Evolutionary conservation across 768 basidiomycete genomes (phyloP), one percentile per base, ranked within the genome.

Genomic region (Boletus sensibilis): DNA sequence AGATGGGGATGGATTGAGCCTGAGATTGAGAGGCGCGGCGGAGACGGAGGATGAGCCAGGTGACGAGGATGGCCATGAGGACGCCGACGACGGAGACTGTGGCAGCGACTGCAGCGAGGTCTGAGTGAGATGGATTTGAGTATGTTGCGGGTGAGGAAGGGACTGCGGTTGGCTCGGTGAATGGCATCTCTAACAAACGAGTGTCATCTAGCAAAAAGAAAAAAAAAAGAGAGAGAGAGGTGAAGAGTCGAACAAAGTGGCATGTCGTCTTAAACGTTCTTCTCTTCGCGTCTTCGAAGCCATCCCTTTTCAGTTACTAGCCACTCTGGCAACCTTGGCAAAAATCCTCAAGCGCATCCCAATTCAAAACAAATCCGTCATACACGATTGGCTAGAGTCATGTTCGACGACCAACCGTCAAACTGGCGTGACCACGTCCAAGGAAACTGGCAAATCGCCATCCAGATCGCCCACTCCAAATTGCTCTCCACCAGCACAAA

Each of bases 401-500:
- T 52, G 51, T 18, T 18, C 35, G 73, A 73, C 50, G 58, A 68
- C 16, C 62, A 68, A 41, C 49, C 54, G 52, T 11, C 57, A 13
- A 58, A 64, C 45, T 89, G 87, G 88, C 74, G 82, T 67, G 82
- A 84, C 63, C 72, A 72, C 35, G 78, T 84, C 27, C 63, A 78
- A n/a, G 68, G 66, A 16, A 75, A 87, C 46, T 90, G 88, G 86
- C 66, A 78, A 25, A 64, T 65, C 47, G 82, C 84, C 1, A 51
- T 87, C 59, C 72, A 79, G 47, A 75, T 81, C 59, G 87, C 86
- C 0, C 83, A 81, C 57, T 70, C 60, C 14, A 66, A 65, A 13
- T 68, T 90, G 2, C 64, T 86, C 53, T 74, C 77, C 13, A 75
- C 78, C 58, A 83, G 79, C 61, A 84, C 85, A 7, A 84, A 80